Percentiles rank a stretch among this genome's conserved stretches.
Conservation (phyloP, 306 rosid genomes). For the Rosa rugosa region DNA sequence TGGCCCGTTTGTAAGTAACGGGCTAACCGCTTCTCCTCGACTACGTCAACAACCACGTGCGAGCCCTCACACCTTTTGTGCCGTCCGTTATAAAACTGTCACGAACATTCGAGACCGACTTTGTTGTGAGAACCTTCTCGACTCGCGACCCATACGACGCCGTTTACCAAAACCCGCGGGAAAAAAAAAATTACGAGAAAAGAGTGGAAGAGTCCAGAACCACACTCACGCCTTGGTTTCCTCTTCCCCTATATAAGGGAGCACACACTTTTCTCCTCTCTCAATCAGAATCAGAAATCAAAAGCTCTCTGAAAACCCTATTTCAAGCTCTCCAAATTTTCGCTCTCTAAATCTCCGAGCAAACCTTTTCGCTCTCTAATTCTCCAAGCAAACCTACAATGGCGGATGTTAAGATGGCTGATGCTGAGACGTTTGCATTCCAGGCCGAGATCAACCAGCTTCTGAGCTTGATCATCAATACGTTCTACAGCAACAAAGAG, state of each 20-base stretch:
- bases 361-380: not conserved
- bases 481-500: conserved; percentile 73
- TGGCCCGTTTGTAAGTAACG: not conserved
- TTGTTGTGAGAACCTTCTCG: conserved; percentile 3
- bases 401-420: conserved; percentile 56
- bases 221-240: not conserved
- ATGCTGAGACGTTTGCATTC: conserved; percentile 66
- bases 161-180: not conserved
- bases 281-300: not conserved
- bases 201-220: conserved; percentile 52
- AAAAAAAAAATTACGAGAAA: conserved; percentile 7
- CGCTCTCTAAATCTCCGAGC: too few relatives aligned
- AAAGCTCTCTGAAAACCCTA: not conserved
- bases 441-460: conserved; percentile 76
- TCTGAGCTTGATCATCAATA: conserved; percentile 67
- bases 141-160: conserved; percentile 1
- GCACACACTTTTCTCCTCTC: rapidly evolving
- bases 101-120: not conserved
- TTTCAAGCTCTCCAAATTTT: not conserved
- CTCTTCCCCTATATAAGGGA: conserved; percentile 10
- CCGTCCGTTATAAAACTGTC: not conserved
- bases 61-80: not conserved
- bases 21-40: not conserved
- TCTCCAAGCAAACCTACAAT: not conserved
- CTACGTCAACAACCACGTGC: not conserved